Percentiles rank a stretch among this genome's conserved stretches.
These are phyloP conservation scores for Fusarium poae DNA, from an alignment of 2,329 filamentous ascomycete species.

Conservation along the genomic window DNA sequence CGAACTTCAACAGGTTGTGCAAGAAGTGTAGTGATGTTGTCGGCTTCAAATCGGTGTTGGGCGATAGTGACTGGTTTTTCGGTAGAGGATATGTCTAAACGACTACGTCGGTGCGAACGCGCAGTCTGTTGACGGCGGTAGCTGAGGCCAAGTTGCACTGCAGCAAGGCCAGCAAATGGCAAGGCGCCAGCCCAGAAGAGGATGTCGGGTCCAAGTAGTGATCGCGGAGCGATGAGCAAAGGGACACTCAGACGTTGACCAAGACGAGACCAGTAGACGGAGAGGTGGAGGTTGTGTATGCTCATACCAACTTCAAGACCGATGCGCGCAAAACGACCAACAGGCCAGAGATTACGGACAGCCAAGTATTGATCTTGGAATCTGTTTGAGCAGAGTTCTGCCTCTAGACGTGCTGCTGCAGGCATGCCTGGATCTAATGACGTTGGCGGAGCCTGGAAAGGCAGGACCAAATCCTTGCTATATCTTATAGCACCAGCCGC, in stretches of 20 bases:
- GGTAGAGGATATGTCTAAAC: slow-evolving; percentile 20
- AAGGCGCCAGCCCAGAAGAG: slow-evolving; percentile 57
- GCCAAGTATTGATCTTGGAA: slow-evolving; percentile 57
- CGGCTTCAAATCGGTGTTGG: slow-evolving; percentile 59
- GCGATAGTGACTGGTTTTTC: slow-evolving; percentile 48
- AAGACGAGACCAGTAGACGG: slow-evolving; percentile 62
- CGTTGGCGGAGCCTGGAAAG: slow-evolving; percentile 41
- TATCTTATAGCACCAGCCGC: slow-evolving; percentile 54
- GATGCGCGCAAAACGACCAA: slow-evolving; percentile 58
- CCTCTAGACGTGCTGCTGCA: slow-evolving; percentile 56
- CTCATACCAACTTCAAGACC: slow-evolving; percentile 62
- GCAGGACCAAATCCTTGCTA: slow-evolving; percentile 51
- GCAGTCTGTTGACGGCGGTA: slow-evolving; percentile 25
- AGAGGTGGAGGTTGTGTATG: slow-evolving; percentile 58
- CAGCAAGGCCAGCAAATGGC: slow-evolving; percentile 58
- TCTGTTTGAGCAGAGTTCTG: slow-evolving; percentile 57
- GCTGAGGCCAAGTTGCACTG: slow-evolving; percentile 51
- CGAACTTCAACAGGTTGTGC: slow-evolving; percentile 56
- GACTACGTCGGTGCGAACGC: slow-evolving; percentile 17
- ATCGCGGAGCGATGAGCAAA: slow-evolving; percentile 55
- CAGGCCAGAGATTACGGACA: slow-evolving; percentile 58
- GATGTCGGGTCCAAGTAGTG: slow-evolving; percentile 47
- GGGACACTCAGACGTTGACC: slow-evolving; percentile 61
- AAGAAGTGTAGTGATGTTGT: slow-evolving; percentile 60
- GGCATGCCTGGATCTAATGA: slow-evolving; percentile 22